Base-by-base conservation (phyloP, 2,329 filamentous ascomycete genomes). In the Verticillium albo-atrum region DNA sequence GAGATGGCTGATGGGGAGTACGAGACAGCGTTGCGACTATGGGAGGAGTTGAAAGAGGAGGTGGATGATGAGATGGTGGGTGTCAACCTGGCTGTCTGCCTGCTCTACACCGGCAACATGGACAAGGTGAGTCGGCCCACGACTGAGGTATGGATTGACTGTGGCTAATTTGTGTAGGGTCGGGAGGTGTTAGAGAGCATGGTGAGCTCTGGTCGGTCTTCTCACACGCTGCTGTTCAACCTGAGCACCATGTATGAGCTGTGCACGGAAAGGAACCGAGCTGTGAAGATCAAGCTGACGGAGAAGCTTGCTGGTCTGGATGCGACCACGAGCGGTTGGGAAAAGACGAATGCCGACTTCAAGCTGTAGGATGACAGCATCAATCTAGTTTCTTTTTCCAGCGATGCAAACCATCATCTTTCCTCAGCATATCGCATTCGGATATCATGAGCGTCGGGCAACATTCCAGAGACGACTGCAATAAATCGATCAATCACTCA, bases 171-270 rank as follows among this genome's bases (percentile, higher is more conserved):
- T 15, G 26, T 42, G 3, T 61, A 91, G 81, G 89, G 91, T 1
- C 85, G 85, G 15, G 73, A 79, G 14, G 74, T 90, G 1, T 77
- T 97, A 3, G 89, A 94, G 67, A 74, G 76, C 0, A 75, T 96
- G 12, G 79, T 92, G 0, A 79, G 85, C 3, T 71, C 78, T 1
- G 84, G 87, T 1, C 78, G 85, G 47, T 84, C 86, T 0, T 97
- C 94, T 60, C 88, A 90, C 63, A 90, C 90, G 1, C 76, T 97
- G 2, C 84, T 96, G 0, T 96, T 97, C 75, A 98, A 98, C 71
- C 75, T 99, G 14, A 87, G 88, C 12, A 98, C 94, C 0, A 85
- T 97, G 67, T 98, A 96, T 71, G 95, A 98, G 74, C 81, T 98
- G 7, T 95, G 90, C 70, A 93, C 90, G 0, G 93, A 98, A 67